Evolutionary conservation across 2,329 filamentous ascomycete species (phyloP).

Genomic region (Ascochyta clinopodiicola): DNA sequence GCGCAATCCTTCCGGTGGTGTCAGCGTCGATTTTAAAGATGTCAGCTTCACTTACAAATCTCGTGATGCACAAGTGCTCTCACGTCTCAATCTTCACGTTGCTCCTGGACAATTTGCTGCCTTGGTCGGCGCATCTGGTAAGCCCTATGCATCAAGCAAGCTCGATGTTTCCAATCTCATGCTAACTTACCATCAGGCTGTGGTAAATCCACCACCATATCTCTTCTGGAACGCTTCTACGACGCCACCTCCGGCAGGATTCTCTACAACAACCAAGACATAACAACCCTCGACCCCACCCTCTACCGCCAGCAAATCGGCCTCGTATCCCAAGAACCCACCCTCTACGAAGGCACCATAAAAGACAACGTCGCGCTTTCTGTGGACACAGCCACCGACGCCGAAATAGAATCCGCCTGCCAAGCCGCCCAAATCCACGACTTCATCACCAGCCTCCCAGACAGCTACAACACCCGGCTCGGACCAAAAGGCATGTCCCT

Average conservation of each 20-base stretch:
- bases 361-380: slow-evolving; percentile 49
- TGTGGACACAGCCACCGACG: slow-evolving; percentile 38
- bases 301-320: slow-evolving; percentile 52
- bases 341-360: slow-evolving; percentile 54
- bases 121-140: slow-evolving; percentile 69
- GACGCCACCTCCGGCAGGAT: slow-evolving; percentile 82
- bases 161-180: no score
- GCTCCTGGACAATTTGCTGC: slow-evolving; percentile 72
- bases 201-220: slow-evolving; percentile 92
- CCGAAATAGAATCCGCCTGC: slow-evolving; percentile 42
- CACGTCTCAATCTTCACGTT: slow-evolving; percentile 54
- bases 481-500: slow-evolving; percentile 46
- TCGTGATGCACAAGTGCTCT: slow-evolving; percentile 72
- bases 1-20: slow-evolving; percentile 18
- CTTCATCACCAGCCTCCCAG: slow-evolving; percentile 46
- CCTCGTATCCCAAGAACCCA: slow-evolving; percentile 56
- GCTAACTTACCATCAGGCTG: slow-evolving; percentile 58
- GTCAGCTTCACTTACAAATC: slow-evolving; percentile 95
- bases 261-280: slow-evolving; percentile 55
- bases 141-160: no score
- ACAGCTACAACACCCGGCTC: slow-evolving; percentile 44
- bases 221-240: slow-evolving; percentile 91
- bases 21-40: slow-evolving; percentile 80
- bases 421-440: slow-evolving; percentile 49
- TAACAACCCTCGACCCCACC: slow-evolving; percentile 44